Conservation (phyloP, 2,329 filamentous ascomycete genomes). For the Karstenula rhodostoma region DNA sequence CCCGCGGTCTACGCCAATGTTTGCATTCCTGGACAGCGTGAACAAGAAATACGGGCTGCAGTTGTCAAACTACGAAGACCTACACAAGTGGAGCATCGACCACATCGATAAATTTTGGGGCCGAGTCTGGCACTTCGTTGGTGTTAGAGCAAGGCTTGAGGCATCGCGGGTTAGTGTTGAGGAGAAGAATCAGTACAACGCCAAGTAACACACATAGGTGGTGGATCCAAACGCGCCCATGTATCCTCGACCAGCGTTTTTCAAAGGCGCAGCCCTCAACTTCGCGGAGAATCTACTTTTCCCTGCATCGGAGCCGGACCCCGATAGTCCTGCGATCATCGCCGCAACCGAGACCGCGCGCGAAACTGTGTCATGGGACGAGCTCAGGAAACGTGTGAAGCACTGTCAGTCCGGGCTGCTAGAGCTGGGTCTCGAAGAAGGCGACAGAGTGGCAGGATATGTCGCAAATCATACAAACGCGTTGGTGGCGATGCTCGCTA, state of each 20-base stretch:
- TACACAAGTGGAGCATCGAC: conserved; percentile 86
- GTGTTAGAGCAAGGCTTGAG: conserved; percentile 71
- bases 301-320: conserved; percentile 67
- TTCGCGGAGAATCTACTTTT: conserved; percentile 96
- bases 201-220: conserved; percentile 62
- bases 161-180: conserved; percentile 64
- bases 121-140: conserved; percentile 83
- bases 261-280: conserved; percentile 79
- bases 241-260: conserved; percentile 90
- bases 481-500: conserved; percentile 85
- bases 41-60: conserved; percentile 71
- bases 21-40: conserved; percentile 73
- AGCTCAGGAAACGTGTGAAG: conserved; percentile 80
- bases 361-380: conserved; percentile 76
- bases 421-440: conserved; percentile 68
- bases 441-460: conserved; percentile 73
- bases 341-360: conserved; percentile 78
- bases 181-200: conserved; percentile 11
- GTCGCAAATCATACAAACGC: conserved; percentile 91
- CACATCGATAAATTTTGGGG: conserved; percentile 82
- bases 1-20: conserved; percentile 74
- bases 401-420: conserved; percentile 75
- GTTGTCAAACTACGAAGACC: conserved; percentile 73
- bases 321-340: conserved; percentile 74
- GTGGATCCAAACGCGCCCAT: conserved; percentile 73